These are phyloP conservation scores for Moesziomyces aphidis DNA, from an alignment of 1,284 basidiomycete genomes.

Conservation along the genomic window DNA sequence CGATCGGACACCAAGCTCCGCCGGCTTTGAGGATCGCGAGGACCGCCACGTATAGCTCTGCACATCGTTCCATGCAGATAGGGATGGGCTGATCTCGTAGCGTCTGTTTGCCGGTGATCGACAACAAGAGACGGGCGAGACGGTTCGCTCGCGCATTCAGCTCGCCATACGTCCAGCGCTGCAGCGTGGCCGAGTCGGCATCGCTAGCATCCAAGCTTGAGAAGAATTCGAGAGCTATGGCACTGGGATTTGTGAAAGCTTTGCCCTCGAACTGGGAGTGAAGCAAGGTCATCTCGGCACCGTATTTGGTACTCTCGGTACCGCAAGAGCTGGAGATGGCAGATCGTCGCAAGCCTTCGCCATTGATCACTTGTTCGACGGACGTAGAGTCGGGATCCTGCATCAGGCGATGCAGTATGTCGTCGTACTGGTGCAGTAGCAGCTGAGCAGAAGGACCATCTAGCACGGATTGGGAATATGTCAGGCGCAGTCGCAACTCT, in stretches of 20 bases:
- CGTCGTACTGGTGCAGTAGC: slow-evolving; percentile 21
- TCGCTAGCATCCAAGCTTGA: neutral
- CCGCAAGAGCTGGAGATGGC: slow-evolving; percentile 1
- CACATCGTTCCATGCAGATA: slow-evolving; percentile 19
- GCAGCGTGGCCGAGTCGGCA: neutral
- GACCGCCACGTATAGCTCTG: slow-evolving; percentile 18
- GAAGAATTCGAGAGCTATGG: slow-evolving; percentile 16
- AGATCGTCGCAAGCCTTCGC: slow-evolving; percentile 4
- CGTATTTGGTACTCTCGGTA: neutral
- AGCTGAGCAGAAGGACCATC: slow-evolving; percentile 11
- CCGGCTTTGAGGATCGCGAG: slow-evolving; percentile 31
- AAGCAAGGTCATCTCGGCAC: slow-evolving; percentile 1
- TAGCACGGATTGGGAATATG: slow-evolving; percentile 13
- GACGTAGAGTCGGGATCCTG: slow-evolving; percentile 4
- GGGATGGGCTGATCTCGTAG: slow-evolving; percentile 18
- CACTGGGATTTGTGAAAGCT: slow-evolving; percentile 1
- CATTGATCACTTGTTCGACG: slow-evolving; percentile 3
- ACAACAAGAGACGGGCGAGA: slow-evolving; percentile 7
- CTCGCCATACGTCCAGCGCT: slow-evolving; percentile 16
- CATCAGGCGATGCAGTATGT: slow-evolving; percentile 10
- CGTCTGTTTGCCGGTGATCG: slow-evolving; percentile 1
- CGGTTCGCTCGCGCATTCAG: slow-evolving; percentile 7
- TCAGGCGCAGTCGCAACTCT: slow-evolving; percentile 6
- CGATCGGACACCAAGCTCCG: slow-evolving; percentile 58
- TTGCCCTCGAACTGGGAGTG: slow-evolving; percentile 17